Conservation (phyloP, 768 basidiomycete genomes). For the Udeniomyces megalosporus region DNA sequence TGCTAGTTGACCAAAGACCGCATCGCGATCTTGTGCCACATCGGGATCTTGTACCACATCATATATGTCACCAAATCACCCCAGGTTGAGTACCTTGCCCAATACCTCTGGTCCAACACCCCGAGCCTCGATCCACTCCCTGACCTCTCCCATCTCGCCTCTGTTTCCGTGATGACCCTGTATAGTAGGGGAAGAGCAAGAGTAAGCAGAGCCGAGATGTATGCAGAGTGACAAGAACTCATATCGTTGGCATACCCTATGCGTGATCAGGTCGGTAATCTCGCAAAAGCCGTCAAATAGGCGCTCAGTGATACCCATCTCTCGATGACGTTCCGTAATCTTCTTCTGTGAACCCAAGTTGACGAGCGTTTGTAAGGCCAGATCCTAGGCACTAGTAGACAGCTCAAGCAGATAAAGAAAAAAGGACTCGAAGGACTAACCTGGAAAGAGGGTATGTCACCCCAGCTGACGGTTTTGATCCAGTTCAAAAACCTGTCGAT, state of each 20-base stretch:
- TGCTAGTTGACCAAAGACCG: no score
- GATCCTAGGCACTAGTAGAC: background rate
- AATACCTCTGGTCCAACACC: constrained; percentile 23
- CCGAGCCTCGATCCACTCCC: constrained; percentile 25
- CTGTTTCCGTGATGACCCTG: constrained; percentile 28
- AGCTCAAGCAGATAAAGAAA: background rate
- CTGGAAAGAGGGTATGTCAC: constrained; percentile 32
- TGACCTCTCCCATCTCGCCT: constrained; percentile 31
- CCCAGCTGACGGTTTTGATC: constrained; percentile 31
- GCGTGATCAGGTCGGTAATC: constrained; percentile 28
- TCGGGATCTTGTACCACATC: background rate
- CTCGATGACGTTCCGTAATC: constrained; percentile 30
- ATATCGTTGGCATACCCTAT: no score
- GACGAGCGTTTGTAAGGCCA: background rate
- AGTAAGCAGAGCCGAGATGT: no score
- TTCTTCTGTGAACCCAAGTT: background rate
- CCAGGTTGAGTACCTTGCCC: constrained; percentile 11
- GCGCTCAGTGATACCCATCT: constrained; percentile 17
- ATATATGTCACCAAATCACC: background rate
- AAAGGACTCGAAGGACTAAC: constrained; percentile 18
- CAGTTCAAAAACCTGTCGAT: constrained; percentile 28
- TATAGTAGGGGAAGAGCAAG: no score
- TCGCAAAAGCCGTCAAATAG: constrained; percentile 28
- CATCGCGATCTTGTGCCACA: no score
- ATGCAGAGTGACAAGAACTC: no score